Evolutionary conservation across 179 eudicot species (phyloP), one percentile per base, ranked within the genome.

Genomic region (Beta corolliflora): DNA sequence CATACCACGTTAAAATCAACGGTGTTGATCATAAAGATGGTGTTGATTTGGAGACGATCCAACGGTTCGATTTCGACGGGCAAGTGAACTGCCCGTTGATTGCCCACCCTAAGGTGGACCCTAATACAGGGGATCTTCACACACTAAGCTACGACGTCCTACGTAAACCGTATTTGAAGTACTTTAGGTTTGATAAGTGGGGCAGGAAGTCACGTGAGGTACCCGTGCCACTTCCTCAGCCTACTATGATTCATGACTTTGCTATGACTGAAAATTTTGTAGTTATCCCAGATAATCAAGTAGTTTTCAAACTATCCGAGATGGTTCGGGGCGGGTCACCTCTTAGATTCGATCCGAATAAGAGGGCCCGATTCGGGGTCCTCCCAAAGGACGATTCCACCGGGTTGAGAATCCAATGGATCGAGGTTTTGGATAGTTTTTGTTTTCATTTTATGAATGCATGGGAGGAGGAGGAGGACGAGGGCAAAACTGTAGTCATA

Each of bases 31-130:
- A 66, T 2, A 80, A 78, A 41, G 65, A 63, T 5, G 82, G 81
- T 46, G 93, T 88, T 31, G 92, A 89, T 59, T 81, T 91, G 19
- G 81, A 73, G 15, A 89, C 93, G 3, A 53, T 88, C 50, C 86
- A 88, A 61, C 87, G 92, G 84, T 88, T 80, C 46, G 79, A 87
- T 80, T 89, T 89, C 41, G 78, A 76, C 45, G 84, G 78, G 55
- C 81, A 82, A 15, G 84, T 82, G 9, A 78, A 77, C 58, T 71
- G 77, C 63, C 85, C 87, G 25, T 77, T 82, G 65, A 82, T 82
- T 65, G 81, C 84, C 1, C 81, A 82, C 66, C 84, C 84, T 50
- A 82, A 82, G 73, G 73, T 82, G 56, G 84, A 82, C 78, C 78
- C 84, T 13, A 44, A 14, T 25, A 82, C 84, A 63, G 84, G 78